Conservation (phyloP, 768 basidiomycete genomes). For the Mrakia blollopis region DNA sequence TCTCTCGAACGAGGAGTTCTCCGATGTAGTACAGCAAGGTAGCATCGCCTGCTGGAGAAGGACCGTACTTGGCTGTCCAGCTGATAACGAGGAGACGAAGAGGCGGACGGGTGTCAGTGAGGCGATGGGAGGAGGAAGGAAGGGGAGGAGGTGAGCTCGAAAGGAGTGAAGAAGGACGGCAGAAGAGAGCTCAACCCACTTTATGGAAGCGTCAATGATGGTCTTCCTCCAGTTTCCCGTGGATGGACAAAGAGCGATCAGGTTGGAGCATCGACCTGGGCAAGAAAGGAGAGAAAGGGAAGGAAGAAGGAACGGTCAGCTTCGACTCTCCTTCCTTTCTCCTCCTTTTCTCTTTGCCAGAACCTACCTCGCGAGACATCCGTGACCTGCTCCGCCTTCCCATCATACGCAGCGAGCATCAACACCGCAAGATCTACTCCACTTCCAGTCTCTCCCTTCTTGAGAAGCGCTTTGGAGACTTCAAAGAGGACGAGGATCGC, state of each 20-base stretch:
- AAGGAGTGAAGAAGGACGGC: slow-evolving; percentile 40
- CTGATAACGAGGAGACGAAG: slow-evolving; percentile 46
- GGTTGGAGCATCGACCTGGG: slow-evolving; percentile 77
- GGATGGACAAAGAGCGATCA: slow-evolving; percentile 78
- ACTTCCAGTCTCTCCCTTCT: slow-evolving; percentile 79
- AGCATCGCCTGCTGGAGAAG: slow-evolving; percentile 77
- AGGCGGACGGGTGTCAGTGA: slow-evolving; percentile 1
- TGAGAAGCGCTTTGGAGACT: slow-evolving; percentile 78
- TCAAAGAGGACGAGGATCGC: slow-evolving; percentile 93
- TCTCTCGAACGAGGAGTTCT: slow-evolving; percentile 67
- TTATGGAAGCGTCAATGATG: slow-evolving; percentile 72
- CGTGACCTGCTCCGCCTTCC: slow-evolving; percentile 57
- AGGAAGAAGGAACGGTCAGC: neutral
- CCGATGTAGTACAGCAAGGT: slow-evolving; percentile 85
- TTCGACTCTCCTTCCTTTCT: neutral
- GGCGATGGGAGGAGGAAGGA: neutral
- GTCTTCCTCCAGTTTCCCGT: slow-evolving; percentile 85
- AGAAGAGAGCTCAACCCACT: slow-evolving; percentile 49
- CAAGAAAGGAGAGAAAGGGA: neutral
- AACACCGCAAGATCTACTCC: slow-evolving; percentile 79
- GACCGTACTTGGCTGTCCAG: slow-evolving; percentile 72
- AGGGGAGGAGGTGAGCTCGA: neutral
- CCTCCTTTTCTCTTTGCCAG: neutral
- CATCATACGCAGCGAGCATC: slow-evolving; percentile 77
- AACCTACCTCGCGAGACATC: slow-evolving; percentile 70